Conservation (phyloP, 768 basidiomycete species). For the Cubamyces sp. region DNA sequence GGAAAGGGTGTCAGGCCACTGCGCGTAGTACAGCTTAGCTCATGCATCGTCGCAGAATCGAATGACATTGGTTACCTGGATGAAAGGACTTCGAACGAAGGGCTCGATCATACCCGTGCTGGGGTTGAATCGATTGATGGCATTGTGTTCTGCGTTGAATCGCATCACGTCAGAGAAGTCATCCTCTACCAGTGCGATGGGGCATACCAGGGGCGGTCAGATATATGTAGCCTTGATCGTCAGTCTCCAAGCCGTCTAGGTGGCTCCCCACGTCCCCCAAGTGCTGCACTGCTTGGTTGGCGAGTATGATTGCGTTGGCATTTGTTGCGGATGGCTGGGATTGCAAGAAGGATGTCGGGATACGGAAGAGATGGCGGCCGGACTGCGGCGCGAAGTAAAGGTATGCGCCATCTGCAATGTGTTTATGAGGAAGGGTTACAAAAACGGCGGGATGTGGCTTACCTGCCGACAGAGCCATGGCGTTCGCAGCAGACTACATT, state of each 20-base stretch:
- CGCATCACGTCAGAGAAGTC: too few relatives aligned
- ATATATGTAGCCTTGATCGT: constrained; percentile 26
- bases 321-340: constrained; percentile 26
- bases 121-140: constrained; percentile 24
- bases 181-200: not conserved
- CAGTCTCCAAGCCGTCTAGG: constrained; percentile 27
- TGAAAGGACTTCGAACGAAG: constrained; percentile 26
- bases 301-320: constrained; percentile 22
- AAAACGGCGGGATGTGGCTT: not conserved
- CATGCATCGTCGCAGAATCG: not conserved
- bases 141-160: constrained; percentile 22
- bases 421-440: not conserved
- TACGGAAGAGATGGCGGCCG: constrained; percentile 24
- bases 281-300: constrained; percentile 21
- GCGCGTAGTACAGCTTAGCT: not conserved
- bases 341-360: constrained; percentile 26
- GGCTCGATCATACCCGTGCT: constrained; percentile 21
- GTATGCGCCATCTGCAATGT: constrained; percentile 22
- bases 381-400: constrained; percentile 25
- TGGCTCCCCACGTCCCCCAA: constrained; percentile 26
- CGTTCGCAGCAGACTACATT: constrained; percentile 24
- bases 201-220: constrained; percentile 21
- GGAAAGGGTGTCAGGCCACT: constrained; percentile 27
- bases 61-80: constrained; percentile 11
- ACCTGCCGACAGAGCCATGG: constrained; percentile 28